Evolutionary conservation across 441 rosid genomes (phyloP), one percentile per base, ranked within the genome.

Genomic region (Arabidopsis hybrid): DNA sequence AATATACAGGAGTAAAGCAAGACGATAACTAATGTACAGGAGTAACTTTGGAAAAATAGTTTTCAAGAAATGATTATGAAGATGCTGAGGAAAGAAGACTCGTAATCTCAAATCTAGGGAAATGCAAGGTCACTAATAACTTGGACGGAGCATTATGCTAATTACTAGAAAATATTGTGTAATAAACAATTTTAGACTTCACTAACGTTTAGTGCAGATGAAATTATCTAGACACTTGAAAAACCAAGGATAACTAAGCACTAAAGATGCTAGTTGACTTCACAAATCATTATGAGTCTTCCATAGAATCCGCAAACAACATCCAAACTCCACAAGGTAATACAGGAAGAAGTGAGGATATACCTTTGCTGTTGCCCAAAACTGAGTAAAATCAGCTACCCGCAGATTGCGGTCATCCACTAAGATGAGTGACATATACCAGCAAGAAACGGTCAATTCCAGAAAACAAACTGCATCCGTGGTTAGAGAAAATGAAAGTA

Each of bases 391-490:
- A 95, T 95, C 99, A 87, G 99, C 90, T 87, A 95, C 99, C 99
- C 97, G 97, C 97, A 95, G 99, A 95, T 95, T 95, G 97, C 97
- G 97, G 99, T 95, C 99, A 95, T 95, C 99, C 99, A 95, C 99
- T 92, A 95, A 92, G 91, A 90, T 80, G 87, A 90, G 83, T 92
- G 86, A 92, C 93, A 95, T 77, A 92, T 92, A 90, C 92, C 97
- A 95, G 87, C 90, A 89, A 89, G 85, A 78, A 88, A 90, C 85
- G 94, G 89, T 95, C 93, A 95, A 95, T 88, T 92, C 89, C 87
- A 97, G 91, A 85, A 72, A 79, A 90, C 86, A 88, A 89, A 90
- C 97, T 92, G 99, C 99, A 95, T 87, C 81, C 83, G 91, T 84
- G 71, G 97, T 92, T 92, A 95, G 99, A 82, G 77, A 88, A 83